phyloP scores from a whole-genome alignment of 2,329 filamentous ascomycete species.

The Monosporascus ibericus region DNA sequence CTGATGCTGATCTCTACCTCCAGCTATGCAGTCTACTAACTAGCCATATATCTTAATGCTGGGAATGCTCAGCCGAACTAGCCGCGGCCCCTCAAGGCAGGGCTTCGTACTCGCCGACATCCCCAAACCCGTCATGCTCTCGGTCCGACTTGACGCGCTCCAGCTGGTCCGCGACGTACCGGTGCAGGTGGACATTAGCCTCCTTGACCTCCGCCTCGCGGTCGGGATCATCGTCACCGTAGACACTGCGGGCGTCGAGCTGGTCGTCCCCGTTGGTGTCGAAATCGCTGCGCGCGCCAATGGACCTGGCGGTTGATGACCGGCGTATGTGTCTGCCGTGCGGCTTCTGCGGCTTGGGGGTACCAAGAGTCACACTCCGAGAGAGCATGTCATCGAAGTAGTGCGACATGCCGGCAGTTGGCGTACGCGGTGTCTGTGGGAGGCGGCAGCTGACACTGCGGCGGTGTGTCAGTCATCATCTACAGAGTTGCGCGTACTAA shows the following conservation, averaged over 20 bases:
- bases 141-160: slow-evolving; percentile 60
- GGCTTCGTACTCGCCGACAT: slow-evolving; percentile 29
- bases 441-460: slow-evolving; percentile 77
- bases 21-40: too few species aligned
- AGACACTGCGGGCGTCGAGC: slow-evolving; percentile 38
- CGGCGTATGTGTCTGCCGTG: slow-evolving; percentile 57
- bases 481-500: background rate
- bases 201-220: slow-evolving; percentile 42
- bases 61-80: too few species aligned
- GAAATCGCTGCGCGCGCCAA: slow-evolving; percentile 79
- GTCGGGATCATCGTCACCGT: slow-evolving; percentile 46
- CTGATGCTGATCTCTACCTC: background rate
- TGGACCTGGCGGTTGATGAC: slow-evolving; percentile 76
- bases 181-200: slow-evolving; percentile 66
- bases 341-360: slow-evolving; percentile 38
- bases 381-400: slow-evolving; percentile 92
- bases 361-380: slow-evolving; percentile 39
- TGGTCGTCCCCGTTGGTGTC: slow-evolving; percentile 43
- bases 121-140: slow-evolving; percentile 16
- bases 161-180: slow-evolving; percentile 78
- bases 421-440: slow-evolving; percentile 87
- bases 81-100: slow-evolving; percentile 8
- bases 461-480: slow-evolving; percentile 31
- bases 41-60: too few species aligned
- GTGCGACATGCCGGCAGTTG: slow-evolving; percentile 74